These are phyloP conservation scores for Penicillium cataractarum DNA, from an alignment of 495 filamentous ascomycete species.

Conservation along the genomic window DNA sequence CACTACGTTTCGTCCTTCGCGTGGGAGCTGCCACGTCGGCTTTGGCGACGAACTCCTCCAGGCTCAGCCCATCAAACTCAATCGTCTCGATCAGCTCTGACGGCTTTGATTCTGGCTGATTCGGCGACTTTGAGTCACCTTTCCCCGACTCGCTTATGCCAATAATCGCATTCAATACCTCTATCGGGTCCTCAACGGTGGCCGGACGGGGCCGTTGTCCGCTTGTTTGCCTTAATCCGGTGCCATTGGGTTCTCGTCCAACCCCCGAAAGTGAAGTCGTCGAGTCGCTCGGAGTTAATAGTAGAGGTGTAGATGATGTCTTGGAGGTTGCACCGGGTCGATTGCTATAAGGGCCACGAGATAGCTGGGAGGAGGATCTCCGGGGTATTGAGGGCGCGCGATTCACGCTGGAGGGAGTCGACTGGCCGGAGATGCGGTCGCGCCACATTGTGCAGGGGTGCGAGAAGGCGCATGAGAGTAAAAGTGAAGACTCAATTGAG, in stretches of 20 bases:
- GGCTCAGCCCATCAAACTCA: constrained; percentile 74
- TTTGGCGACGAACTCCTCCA: constrained; percentile 68
- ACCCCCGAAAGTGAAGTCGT: constrained; percentile 68
- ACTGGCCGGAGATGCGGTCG: constrained; percentile 79
- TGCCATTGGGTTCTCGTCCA: constrained; percentile 65
- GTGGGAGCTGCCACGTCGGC: constrained; percentile 33
- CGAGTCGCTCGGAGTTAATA: constrained; percentile 68
- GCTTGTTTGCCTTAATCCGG: constrained; percentile 60
- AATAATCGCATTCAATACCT: constrained; percentile 72
- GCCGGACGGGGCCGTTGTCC: constrained; percentile 47
- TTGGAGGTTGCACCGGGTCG: constrained; percentile 65
- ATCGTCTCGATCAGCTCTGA: constrained; percentile 61
- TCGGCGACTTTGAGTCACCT: constrained; percentile 15
- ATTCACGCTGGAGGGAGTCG: constrained; percentile 64
- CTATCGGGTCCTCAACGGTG: constrained; percentile 70
- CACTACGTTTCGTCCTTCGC: constrained; percentile 41
- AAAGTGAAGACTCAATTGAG: not conserved
- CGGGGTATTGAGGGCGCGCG: constrained; percentile 73
- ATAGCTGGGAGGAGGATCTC: constrained; percentile 55
- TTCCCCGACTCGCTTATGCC: constrained; percentile 46
- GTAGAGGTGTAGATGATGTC: constrained; percentile 68
- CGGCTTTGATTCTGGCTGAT: constrained; percentile 37
- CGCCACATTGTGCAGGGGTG: constrained; percentile 71
- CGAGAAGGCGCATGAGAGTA: constrained; percentile 13
- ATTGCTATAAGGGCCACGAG: constrained; percentile 45